Evolutionary conservation across 1,284 basidiomycete genomes (phyloP), one percentile per base, ranked within the genome.

Genomic region (Porogramme epimiltina): DNA sequence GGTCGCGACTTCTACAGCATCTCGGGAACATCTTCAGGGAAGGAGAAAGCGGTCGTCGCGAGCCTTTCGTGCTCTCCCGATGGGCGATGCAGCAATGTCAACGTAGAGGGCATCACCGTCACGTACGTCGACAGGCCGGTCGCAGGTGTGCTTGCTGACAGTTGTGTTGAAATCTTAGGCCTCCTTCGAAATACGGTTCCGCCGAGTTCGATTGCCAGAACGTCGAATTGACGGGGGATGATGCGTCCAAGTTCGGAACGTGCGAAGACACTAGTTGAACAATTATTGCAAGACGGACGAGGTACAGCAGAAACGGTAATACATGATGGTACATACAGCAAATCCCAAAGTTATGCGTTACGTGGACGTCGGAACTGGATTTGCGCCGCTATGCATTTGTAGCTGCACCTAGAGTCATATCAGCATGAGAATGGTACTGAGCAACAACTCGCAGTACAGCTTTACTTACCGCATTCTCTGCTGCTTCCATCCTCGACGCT

Each of bases 41-140:
- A 66, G 26, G 62, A 68, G 47, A 73, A 76, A 40, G 66, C 75
- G 3, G 74, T 75, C 2, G 84, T 85, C 3, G 84, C 81, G 4
- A 73, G 73, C 9, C 68, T 87, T 34, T 68, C 73, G 24, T 87
- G 85, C 64, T 85, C 83, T 20, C 75, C 80, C 4, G 75, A 76
- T 61, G 63, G 58, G 9, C 62, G 66, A 23, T 84, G 81, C 70
- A 73, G 61, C 33, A 64, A 80, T 48, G 73, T 84, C 58, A 78
- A 74, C 48, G 75, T 82, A 11, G 74, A 78, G 52, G 67, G 77
- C 45, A 58, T 82, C 23, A 62, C 59, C 10, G 70, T 82, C 8
- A 51, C 59, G 70, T 71, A 40, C 26, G 70, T 65, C 11, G 15
- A 34, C 18, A 5, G 26, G n/a, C 5, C 20, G 18, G 20, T 10